Percentiles rank a stretch among this genome's conserved stretches.
Conservation (phyloP, 2,329 filamentous ascomycete species). For the Beauveria medogensis region DNA sequence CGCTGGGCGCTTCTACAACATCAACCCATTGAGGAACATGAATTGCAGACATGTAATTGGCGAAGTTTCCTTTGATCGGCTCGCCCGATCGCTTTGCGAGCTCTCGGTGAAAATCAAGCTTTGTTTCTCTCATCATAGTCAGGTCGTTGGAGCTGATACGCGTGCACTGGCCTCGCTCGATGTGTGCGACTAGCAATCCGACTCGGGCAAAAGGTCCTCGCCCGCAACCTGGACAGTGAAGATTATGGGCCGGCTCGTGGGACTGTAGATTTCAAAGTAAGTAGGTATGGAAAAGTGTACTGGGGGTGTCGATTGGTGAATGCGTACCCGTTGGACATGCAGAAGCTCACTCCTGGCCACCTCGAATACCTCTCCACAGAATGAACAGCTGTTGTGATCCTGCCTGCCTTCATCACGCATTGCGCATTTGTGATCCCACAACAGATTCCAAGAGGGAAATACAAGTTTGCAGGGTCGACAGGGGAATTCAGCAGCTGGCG, state of each 20-base stretch:
- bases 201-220: constrained; percentile 28
- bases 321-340: constrained; percentile 30
- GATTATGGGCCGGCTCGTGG: constrained; percentile 31
- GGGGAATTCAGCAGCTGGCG: constrained; percentile 11
- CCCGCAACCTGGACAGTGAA: constrained; percentile 40
- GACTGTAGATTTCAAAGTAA: constrained; percentile 18
- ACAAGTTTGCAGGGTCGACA: constrained; percentile 23
- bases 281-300: background rate
- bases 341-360: constrained; percentile 22
- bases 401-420: constrained; percentile 18
- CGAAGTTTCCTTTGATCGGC: constrained; percentile 22
- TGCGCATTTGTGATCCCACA: constrained; percentile 23
- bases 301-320: background rate
- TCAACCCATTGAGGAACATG: background rate
- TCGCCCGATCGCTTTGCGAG: constrained; percentile 21
- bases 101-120: constrained; percentile 26
- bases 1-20: background rate
- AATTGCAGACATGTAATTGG: constrained; percentile 17
- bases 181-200: constrained; percentile 33
- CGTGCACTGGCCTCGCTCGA: constrained; percentile 35
- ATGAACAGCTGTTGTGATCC: constrained; percentile 29
- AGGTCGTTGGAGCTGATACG: constrained; percentile 26
- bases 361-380: constrained; percentile 30
- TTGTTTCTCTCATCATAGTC: constrained; percentile 27
- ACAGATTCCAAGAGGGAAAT: constrained; percentile 19